Base-by-base conservation (phyloP, 176 grass and related monocot genomes). In the Oryza officinalis region DNA sequence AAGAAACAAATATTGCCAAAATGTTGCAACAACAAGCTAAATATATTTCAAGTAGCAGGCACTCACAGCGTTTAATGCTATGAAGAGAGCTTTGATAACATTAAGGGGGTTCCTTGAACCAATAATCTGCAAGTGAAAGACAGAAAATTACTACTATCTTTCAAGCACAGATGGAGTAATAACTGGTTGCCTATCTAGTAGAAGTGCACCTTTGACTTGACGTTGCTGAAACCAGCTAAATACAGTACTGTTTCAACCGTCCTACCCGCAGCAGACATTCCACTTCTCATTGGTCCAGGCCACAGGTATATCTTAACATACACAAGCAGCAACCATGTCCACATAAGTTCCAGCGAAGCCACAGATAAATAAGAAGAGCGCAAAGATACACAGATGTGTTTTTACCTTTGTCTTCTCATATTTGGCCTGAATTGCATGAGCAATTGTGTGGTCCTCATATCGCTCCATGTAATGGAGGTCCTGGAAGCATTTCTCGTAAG, bases 401-500 rank as follows among this genome's bases (percentile, higher is more conserved):
- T 22, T 50, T 75, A 98, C 96, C 91, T 98, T 98, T n/a, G 96
- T 98, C 75, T 98, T 98, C 75, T 90, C 91, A 72, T 95, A 98
- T 87, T 95, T 94, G 31, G 93, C 78, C 72, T 98, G 93, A 49
- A 98, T 92, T 74, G 93, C 90, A 87, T 98, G 91, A 74, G 96
- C 93, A 76, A 98, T 93, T 67, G 93, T 98, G 83, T 98, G 96
- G 46, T 95, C 96, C 74, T 98, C 91, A 3, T 98, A 98, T 23
- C 89, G 91, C 70, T 95, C 96, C 81, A 98, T 91, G 67, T 94
- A 95, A 81, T 98, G 96, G 41, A 98, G 96, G 78, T 98, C 88
- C 83, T 98, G 93, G 85, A 98, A 98, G 83, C 96, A 98, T 88
- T 98, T 98, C 67, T 98, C 96, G 45, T 95, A 95, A 46, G 96